Evolutionary conservation across 345 rosid species (phyloP).

Genomic region (Gossypium mustelinum): DNA sequence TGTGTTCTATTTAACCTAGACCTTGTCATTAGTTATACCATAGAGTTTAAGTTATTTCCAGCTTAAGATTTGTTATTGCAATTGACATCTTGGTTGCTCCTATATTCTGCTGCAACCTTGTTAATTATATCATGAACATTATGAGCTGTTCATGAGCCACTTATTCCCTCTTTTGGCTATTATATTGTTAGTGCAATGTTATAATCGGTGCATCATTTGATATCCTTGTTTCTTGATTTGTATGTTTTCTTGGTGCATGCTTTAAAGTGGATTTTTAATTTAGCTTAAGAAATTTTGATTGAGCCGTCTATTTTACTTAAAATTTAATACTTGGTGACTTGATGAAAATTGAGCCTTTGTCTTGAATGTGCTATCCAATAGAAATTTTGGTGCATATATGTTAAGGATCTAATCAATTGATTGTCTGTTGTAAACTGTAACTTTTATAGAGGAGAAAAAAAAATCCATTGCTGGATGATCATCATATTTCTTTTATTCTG

Average conservation of each 20-base stretch:
- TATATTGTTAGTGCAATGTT: neutral
- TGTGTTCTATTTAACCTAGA: neutral
- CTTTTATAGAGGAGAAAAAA: neutral
- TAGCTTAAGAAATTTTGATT: constrained; percentile 6
- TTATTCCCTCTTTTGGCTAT: neutral
- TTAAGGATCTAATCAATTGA: neutral
- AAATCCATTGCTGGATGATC: neutral
- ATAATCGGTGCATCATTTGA: neutral
- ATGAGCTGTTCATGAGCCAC: neutral
- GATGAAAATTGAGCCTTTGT: neutral
- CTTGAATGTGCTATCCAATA: neutral
- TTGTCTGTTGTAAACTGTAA: neutral
- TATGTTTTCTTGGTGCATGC: neutral
- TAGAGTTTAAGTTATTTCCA: neutral
- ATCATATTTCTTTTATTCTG: neutral
- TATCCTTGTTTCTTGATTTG: constrained; percentile 5
- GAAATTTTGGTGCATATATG: neutral
- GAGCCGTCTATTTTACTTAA: neutral
- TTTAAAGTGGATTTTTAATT: neutral
- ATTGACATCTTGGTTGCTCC: neutral
- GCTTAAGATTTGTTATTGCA: neutral
- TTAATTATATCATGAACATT: neutral
- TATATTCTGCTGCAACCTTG: neutral
- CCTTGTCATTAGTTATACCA: neutral
- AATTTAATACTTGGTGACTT: neutral